A percentile compares a stretch with the other conserved stretches of the same genome.
These are phyloP conservation scores for Boechera retrofracta DNA, from an alignment of 345 rosid species.

Conservation along the genomic window DNA sequence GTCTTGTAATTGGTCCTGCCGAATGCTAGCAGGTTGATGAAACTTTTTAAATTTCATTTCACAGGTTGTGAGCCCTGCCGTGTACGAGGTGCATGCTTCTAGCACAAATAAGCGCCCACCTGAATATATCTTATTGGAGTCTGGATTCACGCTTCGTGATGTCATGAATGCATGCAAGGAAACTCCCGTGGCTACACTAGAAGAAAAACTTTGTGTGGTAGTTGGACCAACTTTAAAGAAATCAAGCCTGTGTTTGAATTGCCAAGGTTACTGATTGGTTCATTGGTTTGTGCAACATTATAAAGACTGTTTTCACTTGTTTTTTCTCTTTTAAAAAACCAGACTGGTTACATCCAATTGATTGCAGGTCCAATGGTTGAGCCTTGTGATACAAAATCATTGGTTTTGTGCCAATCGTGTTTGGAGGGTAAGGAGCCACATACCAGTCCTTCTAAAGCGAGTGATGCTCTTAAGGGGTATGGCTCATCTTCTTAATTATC, in stretches of 20 bases:
- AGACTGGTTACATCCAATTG: conserved; percentile 22
- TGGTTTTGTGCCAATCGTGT: conserved; percentile 64
- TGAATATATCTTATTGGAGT: conserved; percentile 74
- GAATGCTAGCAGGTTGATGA: conserved; percentile 7
- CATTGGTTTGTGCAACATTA: conserved; percentile 31
- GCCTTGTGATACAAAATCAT: conserved; percentile 44
- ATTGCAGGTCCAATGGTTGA: conserved; percentile 53
- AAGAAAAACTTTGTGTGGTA: conserved; percentile 57
- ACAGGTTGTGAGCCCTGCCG: conserved; percentile 65
- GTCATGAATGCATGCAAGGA: conserved; percentile 77
- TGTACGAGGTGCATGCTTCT: conserved; percentile 83
- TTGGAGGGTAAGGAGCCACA: conserved; percentile 50
- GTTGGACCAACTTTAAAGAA: conserved; percentile 60
- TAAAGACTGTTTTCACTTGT: not conserved
- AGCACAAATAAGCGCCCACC: conserved; percentile 87
- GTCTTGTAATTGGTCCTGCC: conserved; percentile 12
- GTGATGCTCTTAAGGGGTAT: conserved; percentile 41
- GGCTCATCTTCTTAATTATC: conserved; percentile 14
- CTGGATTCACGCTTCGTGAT: conserved; percentile 80
- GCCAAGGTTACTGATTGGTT: conserved; percentile 71
- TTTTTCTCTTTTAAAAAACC: not conserved
- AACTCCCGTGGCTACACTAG: conserved; percentile 62
- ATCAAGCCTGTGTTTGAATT: conserved; percentile 70
- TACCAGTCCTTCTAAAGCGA: conserved; percentile 38
- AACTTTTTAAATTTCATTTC: conserved; percentile 8